These are phyloP conservation scores for Aspergillus glaucus DNA, from an alignment of 2,329 filamentous ascomycete species.

Conservation along the genomic window DNA sequence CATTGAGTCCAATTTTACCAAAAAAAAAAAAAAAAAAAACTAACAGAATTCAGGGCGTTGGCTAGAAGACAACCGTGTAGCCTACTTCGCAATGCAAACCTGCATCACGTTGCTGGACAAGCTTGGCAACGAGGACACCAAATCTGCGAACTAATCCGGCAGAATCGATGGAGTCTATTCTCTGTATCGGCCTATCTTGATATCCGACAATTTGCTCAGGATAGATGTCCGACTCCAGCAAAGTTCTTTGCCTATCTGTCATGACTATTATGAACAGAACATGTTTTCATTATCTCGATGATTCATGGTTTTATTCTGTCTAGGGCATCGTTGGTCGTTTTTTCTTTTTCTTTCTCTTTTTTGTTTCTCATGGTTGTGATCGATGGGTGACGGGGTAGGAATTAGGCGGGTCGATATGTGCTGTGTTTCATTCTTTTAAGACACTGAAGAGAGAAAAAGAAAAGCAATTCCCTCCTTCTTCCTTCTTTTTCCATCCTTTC, in stretches of 20 bases:
- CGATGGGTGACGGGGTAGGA: neutral
- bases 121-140: neutral
- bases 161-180: neutral
- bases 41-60: slow-evolving; percentile 15
- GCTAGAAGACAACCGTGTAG: slow-evolving; percentile 12
- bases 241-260: neutral
- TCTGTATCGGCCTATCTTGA: neutral
- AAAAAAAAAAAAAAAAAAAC: neutral
- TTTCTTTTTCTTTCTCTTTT: too few relatives aligned
- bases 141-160: neutral
- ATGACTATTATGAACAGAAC: neutral
- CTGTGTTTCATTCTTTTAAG: neutral
- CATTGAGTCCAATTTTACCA: neutral
- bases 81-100: slow-evolving; percentile 18
- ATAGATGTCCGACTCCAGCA: neutral
- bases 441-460: neutral
- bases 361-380: neutral
- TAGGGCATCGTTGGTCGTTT: too few relatives aligned
- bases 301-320: too few relatives aligned
- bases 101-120: slow-evolving; percentile 11
- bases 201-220: neutral
- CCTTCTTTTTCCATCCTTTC: neutral
- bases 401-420: neutral
- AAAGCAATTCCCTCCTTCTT: slow-evolving; percentile 1
- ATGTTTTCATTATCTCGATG: neutral